These are phyloP conservation scores for Cymbopogon flexuosus DNA, from an alignment of 202 grass and related monocot genomes.

Conservation along the genomic window DNA sequence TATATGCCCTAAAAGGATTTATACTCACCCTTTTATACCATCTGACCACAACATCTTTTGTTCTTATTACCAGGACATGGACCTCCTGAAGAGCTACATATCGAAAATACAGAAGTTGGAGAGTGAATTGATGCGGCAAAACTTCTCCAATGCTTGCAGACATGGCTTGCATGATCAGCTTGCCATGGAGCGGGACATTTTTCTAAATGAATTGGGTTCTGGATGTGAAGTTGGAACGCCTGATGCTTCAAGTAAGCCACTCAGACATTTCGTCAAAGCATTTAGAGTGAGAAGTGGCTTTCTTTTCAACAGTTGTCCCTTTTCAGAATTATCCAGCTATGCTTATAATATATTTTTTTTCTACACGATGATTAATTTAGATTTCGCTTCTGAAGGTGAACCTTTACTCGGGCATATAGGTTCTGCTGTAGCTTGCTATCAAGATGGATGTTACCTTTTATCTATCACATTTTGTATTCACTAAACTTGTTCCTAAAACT, in stretches of 20 bases:
- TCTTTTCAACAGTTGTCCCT: background rate
- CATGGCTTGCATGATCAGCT: constrained; percentile 49
- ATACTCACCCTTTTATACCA: background rate
- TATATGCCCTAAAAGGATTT: background rate
- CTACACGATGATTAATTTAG: background rate
- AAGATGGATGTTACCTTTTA: background rate
- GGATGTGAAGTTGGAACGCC: constrained; percentile 49
- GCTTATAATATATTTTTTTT: background rate
- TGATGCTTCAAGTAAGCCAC: constrained; percentile 48
- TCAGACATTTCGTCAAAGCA: constrained; percentile 1
- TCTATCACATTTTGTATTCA: background rate
- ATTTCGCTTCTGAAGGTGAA: background rate
- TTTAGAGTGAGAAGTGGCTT: background rate
- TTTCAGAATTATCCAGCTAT: background rate
- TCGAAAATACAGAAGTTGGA: constrained; percentile 87
- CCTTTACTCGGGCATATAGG: background rate
- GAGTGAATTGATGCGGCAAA: constrained; percentile 58
- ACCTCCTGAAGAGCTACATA: constrained; percentile 73
- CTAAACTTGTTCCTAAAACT: background rate
- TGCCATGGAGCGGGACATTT: constrained; percentile 43
- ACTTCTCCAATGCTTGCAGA: constrained; percentile 46
- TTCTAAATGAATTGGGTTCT: constrained; percentile 51
- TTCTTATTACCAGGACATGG: constrained; percentile 43
- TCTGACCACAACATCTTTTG: constrained; percentile 4
- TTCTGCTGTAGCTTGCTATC: background rate